Evolutionary conservation across 345 rosid genomes (phyloP).

Genomic region (Sonneratia alba): DNA sequence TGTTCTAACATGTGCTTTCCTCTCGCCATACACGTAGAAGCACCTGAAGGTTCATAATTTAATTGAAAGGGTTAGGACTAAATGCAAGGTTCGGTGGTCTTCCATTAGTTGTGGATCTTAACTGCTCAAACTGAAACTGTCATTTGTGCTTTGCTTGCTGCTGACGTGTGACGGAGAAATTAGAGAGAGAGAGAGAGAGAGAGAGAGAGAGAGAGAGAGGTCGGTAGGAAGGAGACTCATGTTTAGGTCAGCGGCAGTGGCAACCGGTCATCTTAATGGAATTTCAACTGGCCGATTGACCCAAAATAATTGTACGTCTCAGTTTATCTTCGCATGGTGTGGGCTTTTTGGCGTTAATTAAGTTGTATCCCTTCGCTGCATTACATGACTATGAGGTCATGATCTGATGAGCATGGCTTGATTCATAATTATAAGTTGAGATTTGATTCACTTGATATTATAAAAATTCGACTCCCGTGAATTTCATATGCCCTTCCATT

Average conservation of each 20-base stretch:
- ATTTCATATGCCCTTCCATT: too few relatives aligned
- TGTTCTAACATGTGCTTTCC: too few relatives aligned
- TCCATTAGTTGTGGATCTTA: background rate
- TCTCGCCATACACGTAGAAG: too few relatives aligned
- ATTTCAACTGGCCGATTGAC: background rate
- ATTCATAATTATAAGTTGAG: background rate
- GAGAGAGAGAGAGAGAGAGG: background rate
- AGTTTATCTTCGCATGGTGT: too few relatives aligned
- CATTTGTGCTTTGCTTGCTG: background rate
- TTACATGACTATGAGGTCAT: background rate
- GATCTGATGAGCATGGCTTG: conserved; percentile 1
- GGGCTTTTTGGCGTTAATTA: too few relatives aligned
- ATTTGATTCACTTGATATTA: too few relatives aligned
- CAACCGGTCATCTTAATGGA: conserved; percentile 2
- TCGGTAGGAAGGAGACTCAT: background rate
- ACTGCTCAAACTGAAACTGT: conserved; percentile 2
- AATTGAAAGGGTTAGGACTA: background rate
- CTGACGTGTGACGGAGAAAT: background rate
- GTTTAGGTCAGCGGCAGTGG: conserved; percentile 14
- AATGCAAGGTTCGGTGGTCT: conserved; percentile 2
- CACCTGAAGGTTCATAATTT: background rate
- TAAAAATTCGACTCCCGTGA: too few relatives aligned
- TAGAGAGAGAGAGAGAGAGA: background rate
- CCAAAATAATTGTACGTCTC: background rate
- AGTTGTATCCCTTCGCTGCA: too few relatives aligned